Evolutionary conservation across 306 rosid species (phyloP).

Genomic region (Cucurbita maxima): DNA sequence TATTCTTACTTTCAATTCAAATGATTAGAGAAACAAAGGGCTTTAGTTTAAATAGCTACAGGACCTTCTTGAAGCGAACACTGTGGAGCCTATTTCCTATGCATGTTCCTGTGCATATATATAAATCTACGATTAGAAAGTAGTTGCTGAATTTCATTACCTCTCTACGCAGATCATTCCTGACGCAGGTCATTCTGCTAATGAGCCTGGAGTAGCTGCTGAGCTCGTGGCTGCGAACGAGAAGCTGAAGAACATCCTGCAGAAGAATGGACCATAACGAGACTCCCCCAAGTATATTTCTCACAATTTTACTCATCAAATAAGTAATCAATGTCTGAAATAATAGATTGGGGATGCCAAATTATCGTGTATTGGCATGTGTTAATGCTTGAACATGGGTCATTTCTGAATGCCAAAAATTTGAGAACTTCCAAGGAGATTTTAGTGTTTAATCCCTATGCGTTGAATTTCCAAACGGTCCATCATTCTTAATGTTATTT

Average conservation of each 20-base stretch:
- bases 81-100: neutral
- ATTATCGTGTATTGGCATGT: neutral
- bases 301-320: neutral
- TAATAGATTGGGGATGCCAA: neutral
- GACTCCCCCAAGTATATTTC: constrained; percentile 3
- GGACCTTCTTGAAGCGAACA: neutral
- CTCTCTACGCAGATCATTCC: constrained; percentile 43
- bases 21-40: neutral
- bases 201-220: constrained; percentile 74
- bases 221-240: constrained; percentile 94
- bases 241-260: constrained; percentile 44
- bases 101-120: no score
- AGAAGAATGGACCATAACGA: constrained; percentile 27
- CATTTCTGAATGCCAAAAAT: neutral
- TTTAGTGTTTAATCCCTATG: neutral
- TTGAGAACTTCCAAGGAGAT: neutral
- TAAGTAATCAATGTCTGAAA: neutral
- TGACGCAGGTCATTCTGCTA: constrained; percentile 92
- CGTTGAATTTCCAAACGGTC: neutral
- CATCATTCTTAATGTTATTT: neutral
- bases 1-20: neutral
- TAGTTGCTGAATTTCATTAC: neutral
- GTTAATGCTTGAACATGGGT: neutral
- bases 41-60: neutral
- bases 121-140: neutral